Base-by-base conservation (phyloP, 495 filamentous ascomycete species). In the Aspergillus diversus region DNA sequence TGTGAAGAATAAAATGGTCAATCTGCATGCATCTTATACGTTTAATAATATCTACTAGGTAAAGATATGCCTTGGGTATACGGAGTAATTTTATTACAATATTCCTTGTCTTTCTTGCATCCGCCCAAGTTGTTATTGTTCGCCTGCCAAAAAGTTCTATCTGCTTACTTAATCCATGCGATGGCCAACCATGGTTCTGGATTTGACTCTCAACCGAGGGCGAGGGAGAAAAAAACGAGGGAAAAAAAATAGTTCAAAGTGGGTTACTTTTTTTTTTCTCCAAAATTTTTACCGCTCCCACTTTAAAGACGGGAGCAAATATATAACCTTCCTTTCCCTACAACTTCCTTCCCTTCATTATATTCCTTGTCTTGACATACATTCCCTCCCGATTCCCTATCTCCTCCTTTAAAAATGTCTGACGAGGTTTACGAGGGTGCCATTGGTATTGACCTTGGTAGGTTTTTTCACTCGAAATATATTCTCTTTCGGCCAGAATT, bases 401-500 rank as follows among this genome's bases (percentile, higher is more conserved):
- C 63, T 63, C 73, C 48, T 48, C 74, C 77, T 43, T 21, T 57
- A 50, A 70, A 55, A 51, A 96, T 97, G 93, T 88, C 92, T 75
- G 91, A 96, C 80, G 93, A 96, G 88, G 90, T 94, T 69, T 99
- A 97, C 82, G 95, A 97, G 72, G 95, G 95, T 84, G 95, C 95
- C 85, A 93, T 98, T 83, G 95, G 95, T 86, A 99, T 99, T 80
- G 95, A 99, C 89, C 87, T 99, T 78, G 95, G 95, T 97, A 86
- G 68, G 87, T 80, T 59, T 55, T 42, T 42, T 55, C 43, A n/a
- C 51, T 63, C 53, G 58, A 1, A 11, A 43, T 54, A 27, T 62
- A 17, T 37, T 27, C 9, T 32, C 49, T 33, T 15, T 13, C 39
- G 27, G 33, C 31, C 12, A 17, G 34, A 8, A 50, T 63, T 48